Evolutionary conservation across 225 moss, liverwort and hornwort genomes (phyloP).

Genomic region (Pseudisothecium myosuroides): DNA sequence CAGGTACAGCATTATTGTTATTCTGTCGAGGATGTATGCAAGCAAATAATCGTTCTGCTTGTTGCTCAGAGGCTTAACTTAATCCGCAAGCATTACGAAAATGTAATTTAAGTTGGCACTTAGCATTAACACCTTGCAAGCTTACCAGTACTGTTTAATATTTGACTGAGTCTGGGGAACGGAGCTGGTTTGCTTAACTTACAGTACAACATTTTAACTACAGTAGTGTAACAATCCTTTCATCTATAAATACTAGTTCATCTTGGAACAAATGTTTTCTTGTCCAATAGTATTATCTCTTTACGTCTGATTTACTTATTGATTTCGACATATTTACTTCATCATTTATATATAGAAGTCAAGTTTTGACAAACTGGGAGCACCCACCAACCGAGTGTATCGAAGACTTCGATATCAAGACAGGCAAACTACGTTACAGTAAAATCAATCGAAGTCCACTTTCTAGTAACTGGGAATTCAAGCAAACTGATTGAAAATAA

Average conservation of each 20-base stretch:
- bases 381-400: background rate
- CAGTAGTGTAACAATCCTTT: background rate
- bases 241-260: background rate
- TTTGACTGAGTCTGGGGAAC: background rate
- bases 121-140: background rate
- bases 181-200: background rate
- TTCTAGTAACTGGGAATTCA: background rate
- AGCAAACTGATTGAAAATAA: background rate
- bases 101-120: too few species aligned
- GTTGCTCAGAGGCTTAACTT: background rate
- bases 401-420: background rate
- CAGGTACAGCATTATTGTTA: background rate
- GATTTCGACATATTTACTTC: background rate
- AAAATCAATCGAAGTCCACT: background rate
- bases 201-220: background rate
- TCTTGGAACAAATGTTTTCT: background rate
- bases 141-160: background rate
- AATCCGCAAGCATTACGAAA: background rate
- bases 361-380: background rate
- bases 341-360: background rate
- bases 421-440: too few species aligned
- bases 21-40: background rate
- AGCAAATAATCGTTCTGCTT: background rate
- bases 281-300: background rate
- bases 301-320: background rate